Percentiles rank a stretch among this genome's conserved stretches.
Evolutionary conservation across 2,329 filamentous ascomycete genomes (phyloP).

Genomic region (Xylariomycetidae sp.): DNA sequence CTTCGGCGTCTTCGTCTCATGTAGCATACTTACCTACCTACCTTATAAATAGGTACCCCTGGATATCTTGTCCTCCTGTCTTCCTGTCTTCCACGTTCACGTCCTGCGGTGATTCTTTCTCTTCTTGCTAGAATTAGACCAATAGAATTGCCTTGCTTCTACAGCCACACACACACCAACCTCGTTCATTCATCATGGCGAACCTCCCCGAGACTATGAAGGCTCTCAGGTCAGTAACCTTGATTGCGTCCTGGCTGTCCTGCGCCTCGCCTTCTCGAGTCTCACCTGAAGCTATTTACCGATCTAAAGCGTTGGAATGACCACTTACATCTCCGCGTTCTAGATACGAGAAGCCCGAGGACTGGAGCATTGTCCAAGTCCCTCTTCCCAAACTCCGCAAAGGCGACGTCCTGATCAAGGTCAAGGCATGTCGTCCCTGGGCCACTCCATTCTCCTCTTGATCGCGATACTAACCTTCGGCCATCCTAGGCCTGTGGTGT

Average conservation of each 20-base stretch:
- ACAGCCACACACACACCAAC: too few relatives aligned
- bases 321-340: conserved; percentile 4
- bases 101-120: too few relatives aligned
- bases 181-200: conserved; percentile 29
- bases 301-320: not conserved
- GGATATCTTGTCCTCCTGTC: too few relatives aligned
- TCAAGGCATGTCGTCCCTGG: conserved; percentile 42
- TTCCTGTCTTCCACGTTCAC: too few relatives aligned
- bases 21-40: too few relatives aligned
- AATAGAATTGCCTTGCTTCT: too few relatives aligned
- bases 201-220: conserved; percentile 38
- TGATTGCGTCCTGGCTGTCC: not conserved
- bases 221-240: conserved; percentile 51
- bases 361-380: conserved; percentile 54
- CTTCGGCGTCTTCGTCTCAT: too few relatives aligned
- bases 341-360: conserved; percentile 56
- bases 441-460: not conserved
- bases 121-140: too few relatives aligned
- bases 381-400: conserved; percentile 55
- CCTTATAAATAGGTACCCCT: too few relatives aligned
- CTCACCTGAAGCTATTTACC: not conserved
- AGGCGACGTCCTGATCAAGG: conserved; percentile 58
- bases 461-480: conserved; percentile 16
- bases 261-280: not conserved
- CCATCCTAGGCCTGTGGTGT: conserved; percentile 26